Evolutionary conservation across 1,139 yeast genomes (phyloP).

Genomic region (Eremothecium sinecaudum): DNA sequence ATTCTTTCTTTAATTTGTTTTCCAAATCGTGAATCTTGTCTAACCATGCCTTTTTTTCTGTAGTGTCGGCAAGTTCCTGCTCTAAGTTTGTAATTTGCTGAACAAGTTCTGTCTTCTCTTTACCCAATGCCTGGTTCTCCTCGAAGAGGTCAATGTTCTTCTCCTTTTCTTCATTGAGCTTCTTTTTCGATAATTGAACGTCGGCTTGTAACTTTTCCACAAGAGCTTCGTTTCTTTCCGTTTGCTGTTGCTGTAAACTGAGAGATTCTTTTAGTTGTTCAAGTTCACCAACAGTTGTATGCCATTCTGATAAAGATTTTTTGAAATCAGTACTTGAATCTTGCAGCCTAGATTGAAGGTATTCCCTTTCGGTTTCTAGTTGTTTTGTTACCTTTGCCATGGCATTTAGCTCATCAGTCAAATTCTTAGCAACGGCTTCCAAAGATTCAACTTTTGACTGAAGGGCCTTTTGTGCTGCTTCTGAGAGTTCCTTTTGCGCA

Average conservation of each 20-base stretch:
- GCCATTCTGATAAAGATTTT: conserved; percentile 37
- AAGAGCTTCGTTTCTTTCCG: conserved; percentile 30
- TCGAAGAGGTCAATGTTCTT: conserved; percentile 30
- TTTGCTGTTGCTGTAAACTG: conserved; percentile 27
- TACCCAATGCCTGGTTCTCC: conserved; percentile 31
- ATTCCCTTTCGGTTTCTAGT: conserved; percentile 38
- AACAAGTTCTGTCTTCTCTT: conserved; percentile 31
- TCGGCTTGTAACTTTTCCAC: conserved; percentile 31
- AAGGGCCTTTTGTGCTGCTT: conserved; percentile 36
- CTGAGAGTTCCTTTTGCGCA: conserved; percentile 40
- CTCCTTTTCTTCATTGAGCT: conserved; percentile 32
- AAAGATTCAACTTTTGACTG: conserved; percentile 34
- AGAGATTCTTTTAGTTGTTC: conserved; percentile 28
- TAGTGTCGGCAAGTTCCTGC: conserved; percentile 30
- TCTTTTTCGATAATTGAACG: conserved; percentile 24
- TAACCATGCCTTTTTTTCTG: conserved; percentile 37
- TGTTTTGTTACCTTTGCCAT: conserved; percentile 40
- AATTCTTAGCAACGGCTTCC: conserved; percentile 36
- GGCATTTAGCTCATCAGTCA: conserved; percentile 30
- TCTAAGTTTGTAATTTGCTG: conserved; percentile 32
- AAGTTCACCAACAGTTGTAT: conserved; percentile 31
- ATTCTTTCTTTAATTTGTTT: conserved; percentile 27
- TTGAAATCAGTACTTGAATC: conserved; percentile 39
- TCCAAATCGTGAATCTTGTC: conserved; percentile 31
- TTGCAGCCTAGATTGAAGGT: conserved; percentile 39